These are phyloP conservation scores for Tolypocladium nubicola DNA, from an alignment of 2,329 filamentous ascomycete species.

Conservation along the genomic window DNA sequence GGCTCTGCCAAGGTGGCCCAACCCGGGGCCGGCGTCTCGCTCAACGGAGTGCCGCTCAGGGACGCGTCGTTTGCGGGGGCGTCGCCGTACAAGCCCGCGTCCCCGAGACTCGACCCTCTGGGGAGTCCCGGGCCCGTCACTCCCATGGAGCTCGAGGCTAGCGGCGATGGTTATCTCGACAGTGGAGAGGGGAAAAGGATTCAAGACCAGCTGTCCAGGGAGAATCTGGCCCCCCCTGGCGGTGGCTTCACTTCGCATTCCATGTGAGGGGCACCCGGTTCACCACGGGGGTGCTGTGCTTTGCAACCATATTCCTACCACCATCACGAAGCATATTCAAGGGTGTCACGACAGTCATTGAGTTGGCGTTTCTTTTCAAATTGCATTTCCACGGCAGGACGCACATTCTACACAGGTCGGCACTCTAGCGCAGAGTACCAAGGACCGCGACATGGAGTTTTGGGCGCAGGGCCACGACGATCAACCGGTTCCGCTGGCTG, in stretches of 20 bases:
- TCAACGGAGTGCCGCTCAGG: slow-evolving; percentile 24
- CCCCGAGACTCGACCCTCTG: slow-evolving; percentile 39
- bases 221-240: neutral
- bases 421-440: neutral
- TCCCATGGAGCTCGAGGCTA: slow-evolving; percentile 43
- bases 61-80: slow-evolving; percentile 27
- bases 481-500: neutral
- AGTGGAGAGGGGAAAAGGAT: slow-evolving; percentile 2
- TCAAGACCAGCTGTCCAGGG: neutral
- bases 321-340: neutral
- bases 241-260: neutral
- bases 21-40: slow-evolving; percentile 16
- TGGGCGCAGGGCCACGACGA: neutral
- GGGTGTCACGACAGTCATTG: neutral
- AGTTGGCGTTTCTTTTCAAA: neutral
- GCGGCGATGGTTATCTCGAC: slow-evolving; percentile 26
- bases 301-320: neutral
- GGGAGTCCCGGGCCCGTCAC: slow-evolving; percentile 52
- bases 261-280: neutral
- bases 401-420: neutral
- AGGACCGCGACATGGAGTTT: slow-evolving; percentile 1
- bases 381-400: neutral
- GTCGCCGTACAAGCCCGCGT: slow-evolving; percentile 33
- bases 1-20: slow-evolving; percentile 13
- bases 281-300: neutral